Percentiles rank a stretch among this genome's conserved stretches.
phyloP scores from a whole-genome alignment of 495 filamentous ascomycete genomes.

The Xylaria cubensis region DNA sequence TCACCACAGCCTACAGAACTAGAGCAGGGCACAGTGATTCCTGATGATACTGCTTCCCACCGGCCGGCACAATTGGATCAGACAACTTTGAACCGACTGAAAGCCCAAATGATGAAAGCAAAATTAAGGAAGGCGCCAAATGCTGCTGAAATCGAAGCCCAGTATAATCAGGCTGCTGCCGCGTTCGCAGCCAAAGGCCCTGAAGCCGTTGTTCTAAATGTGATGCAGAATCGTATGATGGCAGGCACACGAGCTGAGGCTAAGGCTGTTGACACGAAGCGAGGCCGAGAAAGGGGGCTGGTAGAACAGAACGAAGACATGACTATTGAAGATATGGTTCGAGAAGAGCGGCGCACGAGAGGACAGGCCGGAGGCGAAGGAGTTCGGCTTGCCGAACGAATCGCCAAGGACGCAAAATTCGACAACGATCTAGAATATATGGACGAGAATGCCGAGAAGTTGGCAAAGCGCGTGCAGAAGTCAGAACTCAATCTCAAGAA shows the following conservation, averaged over 20 bases:
- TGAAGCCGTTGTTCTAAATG: slow-evolving; percentile 78
- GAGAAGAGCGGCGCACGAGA: slow-evolving; percentile 84
- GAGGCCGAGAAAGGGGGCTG: slow-evolving; percentile 78
- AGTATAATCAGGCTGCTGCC: slow-evolving; percentile 81
- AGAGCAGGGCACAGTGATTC: slow-evolving; percentile 53
- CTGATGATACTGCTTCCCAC: slow-evolving; percentile 47
- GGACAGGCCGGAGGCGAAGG: slow-evolving; percentile 84
- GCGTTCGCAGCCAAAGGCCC: slow-evolving; percentile 50
- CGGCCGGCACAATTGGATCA: slow-evolving; percentile 66
- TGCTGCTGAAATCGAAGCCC: slow-evolving; percentile 77
- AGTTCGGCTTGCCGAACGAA: slow-evolving; percentile 82
- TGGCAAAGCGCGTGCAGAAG: slow-evolving; percentile 88
- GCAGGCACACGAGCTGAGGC: slow-evolving; percentile 80
- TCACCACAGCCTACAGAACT: slow-evolving; percentile 41
- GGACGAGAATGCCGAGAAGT: slow-evolving; percentile 92
- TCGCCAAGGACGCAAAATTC: slow-evolving; percentile 91
- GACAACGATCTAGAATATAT: slow-evolving; percentile 95
- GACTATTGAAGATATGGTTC: slow-evolving; percentile 94
- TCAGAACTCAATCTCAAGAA: slow-evolving; percentile 90
- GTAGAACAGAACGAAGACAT: slow-evolving; percentile 95
- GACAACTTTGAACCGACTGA: slow-evolving; percentile 84
- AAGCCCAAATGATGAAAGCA: slow-evolving; percentile 92
- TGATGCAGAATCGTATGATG: slow-evolving; percentile 88
- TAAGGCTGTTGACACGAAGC: slow-evolving; percentile 73
- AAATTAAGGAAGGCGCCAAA: slow-evolving; percentile 79